Evolutionary conservation across 805 yeast genomes (phyloP), one percentile per base, ranked within the genome.

Genomic region (Ogataea philodendri): DNA sequence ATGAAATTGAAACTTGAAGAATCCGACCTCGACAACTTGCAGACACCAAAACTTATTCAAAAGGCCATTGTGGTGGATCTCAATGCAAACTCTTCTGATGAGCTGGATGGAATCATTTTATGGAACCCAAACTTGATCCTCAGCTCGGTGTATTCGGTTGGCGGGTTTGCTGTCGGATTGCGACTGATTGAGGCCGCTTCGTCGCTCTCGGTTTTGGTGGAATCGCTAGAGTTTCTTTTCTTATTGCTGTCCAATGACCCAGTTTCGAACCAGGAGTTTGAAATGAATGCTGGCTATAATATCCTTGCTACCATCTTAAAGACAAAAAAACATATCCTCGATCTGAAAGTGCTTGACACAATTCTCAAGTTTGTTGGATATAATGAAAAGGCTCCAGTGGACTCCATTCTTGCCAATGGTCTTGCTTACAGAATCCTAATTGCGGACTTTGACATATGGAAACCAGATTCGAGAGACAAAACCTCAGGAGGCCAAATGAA

Each of bases 371-470:
- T 67, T 51, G 66, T 73, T 27, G 94, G 93, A 0, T 79, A 75
- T 55, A 66, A 77, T 44, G 64, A 63, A 22, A 39, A 49, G 1
- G 61, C 72, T 22, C 76, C 83, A 0, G 58, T 63, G 21, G 76
- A 76, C 6, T 79, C 90, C 0, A 54, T 80, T 3, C 63, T 86
- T 2, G 60, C 64, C 6, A 78, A 83, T 45, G 66, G 72, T 1
- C 41, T 59, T 2, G 82, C 81, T 0, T 87, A 81, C 51, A 67
- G 74, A 22, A 58, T 66, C 1, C 54, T 86, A 27, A 66, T 84
- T 23, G 66, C 78, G 13, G 88, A 85, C 42, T 69, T 82, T 42
- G 82, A 77, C 36, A 62, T 76, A 14, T 81, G 85, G 76, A 65
- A 66, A 37, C 60, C 59, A 10, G 15, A 16, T 2, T 17, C 33